Conservation (phyloP, 371 early-diverging fungal species). For the Mucor racemosus region DNA sequence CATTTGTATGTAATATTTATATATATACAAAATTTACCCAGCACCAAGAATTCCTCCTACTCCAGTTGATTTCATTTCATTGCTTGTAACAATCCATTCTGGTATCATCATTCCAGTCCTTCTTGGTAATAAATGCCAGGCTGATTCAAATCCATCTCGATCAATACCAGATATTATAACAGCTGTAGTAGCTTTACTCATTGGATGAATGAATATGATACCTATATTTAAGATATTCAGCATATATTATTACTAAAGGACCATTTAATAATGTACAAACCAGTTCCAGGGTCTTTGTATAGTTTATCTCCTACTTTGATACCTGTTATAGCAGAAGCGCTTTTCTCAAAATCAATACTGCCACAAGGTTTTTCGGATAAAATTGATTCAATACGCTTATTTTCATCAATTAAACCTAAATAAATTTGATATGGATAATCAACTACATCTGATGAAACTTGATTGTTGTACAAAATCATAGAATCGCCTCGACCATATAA, state of each 20-base stretch:
- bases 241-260: neutral
- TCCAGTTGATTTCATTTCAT: slow-evolving; percentile 48
- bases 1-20: too few relatives aligned
- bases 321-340: slow-evolving; percentile 21
- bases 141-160: slow-evolving; percentile 42
- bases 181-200: slow-evolving; percentile 30
- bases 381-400: slow-evolving; percentile 13
- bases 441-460: slow-evolving; percentile 20
- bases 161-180: slow-evolving; percentile 53
- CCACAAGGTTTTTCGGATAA: slow-evolving; percentile 12
- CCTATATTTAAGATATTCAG: slow-evolving; percentile 21
- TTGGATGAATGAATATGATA: slow-evolving; percentile 46
- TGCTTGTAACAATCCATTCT: slow-evolving; percentile 54
- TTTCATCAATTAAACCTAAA: slow-evolving; percentile 23
- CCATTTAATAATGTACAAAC: slow-evolving; percentile 19
- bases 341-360: slow-evolving; percentile 6
- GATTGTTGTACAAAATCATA: slow-evolving; percentile 55
- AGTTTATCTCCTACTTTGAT: slow-evolving; percentile 40
- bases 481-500: slow-evolving; percentile 64
- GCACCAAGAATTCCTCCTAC: slow-evolving; percentile 55
- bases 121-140: slow-evolving; percentile 52
- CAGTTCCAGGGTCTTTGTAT: slow-evolving; percentile 55
- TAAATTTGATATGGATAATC: slow-evolving; percentile 11
- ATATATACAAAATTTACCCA: slow-evolving; percentile 35
- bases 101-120: slow-evolving; percentile 57